Evolutionary conservation across 495 filamentous ascomycete species (phyloP).

Genomic region (Penicillium verhagenii): DNA sequence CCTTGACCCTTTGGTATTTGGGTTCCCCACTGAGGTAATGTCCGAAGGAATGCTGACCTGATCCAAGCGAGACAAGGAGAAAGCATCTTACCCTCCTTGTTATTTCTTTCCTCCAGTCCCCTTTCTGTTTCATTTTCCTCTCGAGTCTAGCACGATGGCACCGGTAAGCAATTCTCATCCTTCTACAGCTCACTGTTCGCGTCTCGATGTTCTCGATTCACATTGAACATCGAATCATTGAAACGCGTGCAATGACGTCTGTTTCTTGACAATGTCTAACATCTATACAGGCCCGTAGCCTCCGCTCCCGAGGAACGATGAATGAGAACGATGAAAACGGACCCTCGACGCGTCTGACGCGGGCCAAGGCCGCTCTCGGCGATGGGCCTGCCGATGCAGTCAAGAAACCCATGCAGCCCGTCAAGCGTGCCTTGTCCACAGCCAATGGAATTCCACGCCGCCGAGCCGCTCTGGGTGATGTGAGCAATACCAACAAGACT

Average conservation of each 20-base stretch:
- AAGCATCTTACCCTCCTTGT: conserved; percentile 34
- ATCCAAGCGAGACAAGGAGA: conserved; percentile 24
- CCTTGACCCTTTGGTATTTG: conserved; percentile 37
- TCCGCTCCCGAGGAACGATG: conserved; percentile 64
- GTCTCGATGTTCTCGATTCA: conserved; percentile 1
- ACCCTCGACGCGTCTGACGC: conserved; percentile 76
- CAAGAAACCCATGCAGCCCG: conserved; percentile 74
- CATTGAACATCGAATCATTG: background rate
- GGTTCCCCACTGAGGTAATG: conserved; percentile 38
- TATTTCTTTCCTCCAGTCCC: conserved; percentile 27
- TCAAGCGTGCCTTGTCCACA: conserved; percentile 67
- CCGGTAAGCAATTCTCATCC: conserved; percentile 36
- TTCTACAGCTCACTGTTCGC: conserved; percentile 1
- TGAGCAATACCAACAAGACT: conserved; percentile 87
- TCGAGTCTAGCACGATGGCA: conserved; percentile 36
- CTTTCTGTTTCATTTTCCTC: conserved; percentile 11
- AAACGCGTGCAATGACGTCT: conserved; percentile 11
- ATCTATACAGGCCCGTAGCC: conserved; percentile 48
- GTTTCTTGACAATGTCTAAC: conserved; percentile 12
- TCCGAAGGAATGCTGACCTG: conserved; percentile 44
- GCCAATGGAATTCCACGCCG: conserved; percentile 54
- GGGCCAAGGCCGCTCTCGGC: conserved; percentile 81
- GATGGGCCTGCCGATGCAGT: conserved; percentile 52
- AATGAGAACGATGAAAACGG: conserved; percentile 96
- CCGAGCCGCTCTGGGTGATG: conserved; percentile 82